Conservation (phyloP, 2,329 filamentous ascomycete species). For the Ophiostoma ulmi region DNA sequence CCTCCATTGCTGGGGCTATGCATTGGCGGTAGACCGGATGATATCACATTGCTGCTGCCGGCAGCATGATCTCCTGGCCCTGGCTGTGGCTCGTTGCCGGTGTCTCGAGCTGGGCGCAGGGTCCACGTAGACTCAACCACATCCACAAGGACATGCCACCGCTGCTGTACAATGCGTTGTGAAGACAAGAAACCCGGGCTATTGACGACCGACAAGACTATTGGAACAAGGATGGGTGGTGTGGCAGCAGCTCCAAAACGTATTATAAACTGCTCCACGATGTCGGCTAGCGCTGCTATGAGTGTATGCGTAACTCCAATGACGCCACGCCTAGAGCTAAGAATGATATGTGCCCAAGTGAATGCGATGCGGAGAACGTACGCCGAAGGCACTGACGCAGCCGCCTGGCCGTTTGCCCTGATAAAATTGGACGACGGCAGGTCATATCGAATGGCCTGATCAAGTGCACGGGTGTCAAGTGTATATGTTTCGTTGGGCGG, state of each 20-base stretch:
- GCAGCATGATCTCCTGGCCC: not conserved
- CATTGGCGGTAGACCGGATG: not conserved
- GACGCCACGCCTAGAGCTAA: not conserved
- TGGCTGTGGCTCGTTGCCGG: not conserved
- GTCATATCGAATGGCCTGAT: conserved; percentile 12
- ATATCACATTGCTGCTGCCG: not conserved
- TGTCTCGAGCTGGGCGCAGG: not conserved
- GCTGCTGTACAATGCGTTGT: conserved; percentile 16
- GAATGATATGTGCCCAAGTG: conserved; percentile 18
- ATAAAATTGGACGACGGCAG: conserved; percentile 15
- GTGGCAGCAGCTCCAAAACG: conserved; percentile 30
- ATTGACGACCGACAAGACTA: conserved; percentile 23
- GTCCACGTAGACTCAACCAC: conserved; percentile 9
- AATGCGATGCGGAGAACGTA: conserved; percentile 21
- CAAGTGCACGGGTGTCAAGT: not conserved
- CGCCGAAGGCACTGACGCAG: conserved; percentile 15
- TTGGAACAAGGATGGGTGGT: conserved; percentile 30
- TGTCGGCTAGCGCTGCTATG: conserved; percentile 8
- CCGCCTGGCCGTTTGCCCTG: not conserved
- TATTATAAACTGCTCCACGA: conserved; percentile 21
- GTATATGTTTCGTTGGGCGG: not conserved
- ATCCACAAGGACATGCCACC: not conserved
- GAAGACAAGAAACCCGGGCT: not conserved
- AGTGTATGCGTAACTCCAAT: not conserved
- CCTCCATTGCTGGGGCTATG: not conserved